A percentile compares a stretch with the other conserved stretches of the same genome.
Conservation (phyloP, 2,329 filamentous ascomycete genomes). For the Juglanconis sp. region DNA sequence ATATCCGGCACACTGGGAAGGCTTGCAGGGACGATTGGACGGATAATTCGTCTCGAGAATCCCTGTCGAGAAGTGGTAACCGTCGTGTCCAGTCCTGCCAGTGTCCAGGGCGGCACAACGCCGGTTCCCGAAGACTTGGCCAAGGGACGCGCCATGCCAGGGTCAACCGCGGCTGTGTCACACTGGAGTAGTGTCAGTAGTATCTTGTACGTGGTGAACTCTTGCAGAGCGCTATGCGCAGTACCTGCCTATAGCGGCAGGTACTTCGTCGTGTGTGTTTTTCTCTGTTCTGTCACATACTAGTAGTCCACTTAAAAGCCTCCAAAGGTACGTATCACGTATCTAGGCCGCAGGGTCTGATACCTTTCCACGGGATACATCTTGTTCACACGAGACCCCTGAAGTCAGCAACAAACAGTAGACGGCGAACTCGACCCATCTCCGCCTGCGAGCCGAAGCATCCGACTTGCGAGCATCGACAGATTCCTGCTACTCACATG, state of each 20-base stretch:
- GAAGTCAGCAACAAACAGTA: neutral
- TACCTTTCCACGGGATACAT: too few relatives aligned
- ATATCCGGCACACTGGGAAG: neutral
- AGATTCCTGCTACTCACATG: conserved; percentile 8
- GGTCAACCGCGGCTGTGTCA: neutral
- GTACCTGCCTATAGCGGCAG: too few relatives aligned
- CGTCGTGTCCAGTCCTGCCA: neutral
- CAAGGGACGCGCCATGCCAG: neutral
- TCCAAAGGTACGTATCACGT: too few relatives aligned
- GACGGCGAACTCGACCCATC: too few relatives aligned
- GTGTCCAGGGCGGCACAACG: too few relatives aligned
- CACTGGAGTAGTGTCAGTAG: neutral
- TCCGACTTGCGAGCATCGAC: conserved; percentile 21
- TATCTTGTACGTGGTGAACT: neutral
- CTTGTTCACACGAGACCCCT: neutral
- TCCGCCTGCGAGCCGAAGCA: neutral
- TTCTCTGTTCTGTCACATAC: too few relatives aligned
- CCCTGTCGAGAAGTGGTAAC: neutral
- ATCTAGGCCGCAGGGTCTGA: too few relatives aligned
- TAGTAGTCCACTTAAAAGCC: too few relatives aligned
- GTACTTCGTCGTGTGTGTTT: too few relatives aligned
- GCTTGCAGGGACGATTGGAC: neutral
- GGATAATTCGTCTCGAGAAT: neutral
- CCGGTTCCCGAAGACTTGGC: neutral
- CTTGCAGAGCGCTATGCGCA: neutral